phyloP scores from a whole-genome alignment of 345 rosid species.

The Euclidium syriacum region DNA sequence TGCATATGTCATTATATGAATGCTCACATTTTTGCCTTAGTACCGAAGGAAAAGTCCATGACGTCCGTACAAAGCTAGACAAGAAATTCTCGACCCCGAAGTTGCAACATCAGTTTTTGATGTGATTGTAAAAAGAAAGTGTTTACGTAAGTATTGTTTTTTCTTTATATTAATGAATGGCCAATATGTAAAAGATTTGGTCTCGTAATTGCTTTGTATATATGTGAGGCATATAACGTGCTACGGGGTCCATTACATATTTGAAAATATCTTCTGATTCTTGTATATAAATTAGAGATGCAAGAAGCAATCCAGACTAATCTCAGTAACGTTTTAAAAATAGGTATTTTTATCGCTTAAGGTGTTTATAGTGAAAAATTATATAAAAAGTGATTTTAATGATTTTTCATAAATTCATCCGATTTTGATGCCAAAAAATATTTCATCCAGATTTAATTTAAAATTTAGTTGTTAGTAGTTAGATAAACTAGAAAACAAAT shows the following conservation, averaged over 20 bases:
- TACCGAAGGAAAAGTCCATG: slow-evolving; percentile 24
- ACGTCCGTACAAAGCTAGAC: slow-evolving; percentile 24
- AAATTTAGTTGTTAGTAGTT: no score
- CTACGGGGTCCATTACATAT: slow-evolving; percentile 6
- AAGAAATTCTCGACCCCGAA: slow-evolving; percentile 20
- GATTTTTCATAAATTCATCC: no score
- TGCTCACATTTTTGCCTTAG: slow-evolving; percentile 21
- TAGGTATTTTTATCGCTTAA: no score
- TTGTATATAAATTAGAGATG: no score
- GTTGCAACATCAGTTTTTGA: slow-evolving; percentile 29
- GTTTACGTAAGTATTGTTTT: background rate
- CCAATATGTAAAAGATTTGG: background rate
- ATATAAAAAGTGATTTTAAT: no score
- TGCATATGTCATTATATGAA: background rate
- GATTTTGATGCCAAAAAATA: no score
- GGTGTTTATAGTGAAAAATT: no score
- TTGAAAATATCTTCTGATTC: background rate
- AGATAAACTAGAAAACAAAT: no score
- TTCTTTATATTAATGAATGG: slow-evolving; percentile 20
- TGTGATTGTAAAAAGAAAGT: slow-evolving; percentile 24
- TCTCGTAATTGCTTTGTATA: background rate
- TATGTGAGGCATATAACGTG: slow-evolving; percentile 10
- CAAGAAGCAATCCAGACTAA: no score
- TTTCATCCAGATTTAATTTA: no score
- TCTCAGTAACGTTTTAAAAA: no score